Conservation (phyloP, 2,329 filamentous ascomycete species). For the Claviceps spartinae region DNA sequence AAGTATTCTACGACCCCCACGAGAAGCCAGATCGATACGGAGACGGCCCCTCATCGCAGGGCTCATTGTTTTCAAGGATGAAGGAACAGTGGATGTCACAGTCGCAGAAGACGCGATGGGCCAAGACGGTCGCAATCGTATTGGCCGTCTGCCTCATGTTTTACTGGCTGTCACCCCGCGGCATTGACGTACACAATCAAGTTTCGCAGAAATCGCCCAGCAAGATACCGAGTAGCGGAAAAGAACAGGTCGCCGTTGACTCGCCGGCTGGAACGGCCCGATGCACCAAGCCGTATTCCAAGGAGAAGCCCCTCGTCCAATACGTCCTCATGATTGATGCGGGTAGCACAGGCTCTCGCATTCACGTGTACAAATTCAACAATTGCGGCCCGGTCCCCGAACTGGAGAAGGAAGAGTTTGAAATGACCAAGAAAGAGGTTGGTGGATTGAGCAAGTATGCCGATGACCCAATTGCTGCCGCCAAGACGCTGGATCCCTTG, state of each 20-base stretch:
- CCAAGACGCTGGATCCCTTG: constrained; percentile 75
- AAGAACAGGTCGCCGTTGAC: constrained; percentile 38
- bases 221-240: constrained; percentile 20
- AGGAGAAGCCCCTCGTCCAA: constrained; percentile 86
- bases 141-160: constrained; percentile 47
- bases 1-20: constrained; percentile 45
- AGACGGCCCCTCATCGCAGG: constrained; percentile 28
- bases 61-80: constrained; percentile 39
- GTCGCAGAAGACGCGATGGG: constrained; percentile 50
- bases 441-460: constrained; percentile 81
- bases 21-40: constrained; percentile 52
- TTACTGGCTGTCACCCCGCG: constrained; percentile 48
- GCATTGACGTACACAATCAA: constrained; percentile 39
- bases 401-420: constrained; percentile 82
- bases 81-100: constrained; percentile 48
- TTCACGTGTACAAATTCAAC: constrained; percentile 98
- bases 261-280: constrained; percentile 52
- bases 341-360: constrained; percentile 91
- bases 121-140: constrained; percentile 50
- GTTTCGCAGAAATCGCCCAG: constrained; percentile 2
- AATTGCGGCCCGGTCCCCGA: constrained; percentile 94
- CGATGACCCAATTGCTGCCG: constrained; percentile 73
- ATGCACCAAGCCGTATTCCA: constrained; percentile 73
- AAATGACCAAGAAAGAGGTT: constrained; percentile 78
- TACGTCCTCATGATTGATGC: constrained; percentile 99